These are phyloP conservation scores for Lithospermum erythrorhizon DNA, from an alignment of 257 asterid genomes.

Conservation along the genomic window DNA sequence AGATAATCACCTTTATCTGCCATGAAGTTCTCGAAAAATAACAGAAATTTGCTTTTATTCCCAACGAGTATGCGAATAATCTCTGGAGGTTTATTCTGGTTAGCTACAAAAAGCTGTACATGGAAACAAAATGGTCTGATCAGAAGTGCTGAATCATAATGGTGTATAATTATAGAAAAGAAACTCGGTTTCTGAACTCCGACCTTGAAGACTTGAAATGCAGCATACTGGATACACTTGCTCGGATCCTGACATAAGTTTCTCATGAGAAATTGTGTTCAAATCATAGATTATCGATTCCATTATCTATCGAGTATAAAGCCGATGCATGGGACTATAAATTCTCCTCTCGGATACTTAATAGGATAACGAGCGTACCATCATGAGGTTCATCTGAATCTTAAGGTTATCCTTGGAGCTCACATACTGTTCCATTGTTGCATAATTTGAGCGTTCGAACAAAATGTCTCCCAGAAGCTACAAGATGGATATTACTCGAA, in stretches of 20 bases:
- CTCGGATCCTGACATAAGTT: constrained; percentile 59
- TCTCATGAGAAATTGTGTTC: no score
- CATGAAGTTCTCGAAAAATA: constrained; percentile 47
- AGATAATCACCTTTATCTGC: constrained; percentile 46
- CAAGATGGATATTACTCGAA: no score
- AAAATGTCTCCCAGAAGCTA: constrained; percentile 89
- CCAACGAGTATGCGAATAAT: constrained; percentile 57
- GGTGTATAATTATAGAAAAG: background rate
- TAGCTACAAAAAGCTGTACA: constrained; percentile 82
- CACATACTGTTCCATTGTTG: constrained; percentile 73
- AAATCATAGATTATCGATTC: no score
- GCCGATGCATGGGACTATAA: background rate
- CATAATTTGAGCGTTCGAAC: constrained; percentile 74
- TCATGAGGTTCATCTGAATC: constrained; percentile 78
- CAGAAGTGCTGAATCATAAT: background rate
- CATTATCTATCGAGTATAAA: no score
- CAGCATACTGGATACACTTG: constrained; percentile 68
- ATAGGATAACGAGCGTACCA: constrained; percentile 36
- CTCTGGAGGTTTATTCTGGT: constrained; percentile 63
- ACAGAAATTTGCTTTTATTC: constrained; percentile 61
- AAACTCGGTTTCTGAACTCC: constrained; percentile 5
- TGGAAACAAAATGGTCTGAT: background rate
- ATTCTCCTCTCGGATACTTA: background rate
- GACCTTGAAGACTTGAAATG: constrained; percentile 94
- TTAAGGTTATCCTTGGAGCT: constrained; percentile 60